Evolutionary conservation across 306 rosid genomes (phyloP).

Genomic region (Vigna trinervia): DNA sequence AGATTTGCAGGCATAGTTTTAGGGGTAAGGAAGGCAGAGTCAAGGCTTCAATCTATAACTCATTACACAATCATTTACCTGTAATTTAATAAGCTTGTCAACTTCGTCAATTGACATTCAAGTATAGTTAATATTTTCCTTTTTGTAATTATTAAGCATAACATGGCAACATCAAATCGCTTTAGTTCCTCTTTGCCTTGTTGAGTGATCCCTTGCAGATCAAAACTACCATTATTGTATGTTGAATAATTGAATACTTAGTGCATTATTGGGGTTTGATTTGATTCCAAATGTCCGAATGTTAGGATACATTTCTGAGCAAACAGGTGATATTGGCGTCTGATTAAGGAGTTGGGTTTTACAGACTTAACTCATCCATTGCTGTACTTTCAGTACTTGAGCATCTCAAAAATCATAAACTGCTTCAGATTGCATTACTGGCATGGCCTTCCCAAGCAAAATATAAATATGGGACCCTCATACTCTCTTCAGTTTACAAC

Average conservation of each 20-base stretch:
- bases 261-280: constrained; percentile 49
- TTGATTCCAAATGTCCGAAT: constrained; percentile 77
- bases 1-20: constrained; percentile 62
- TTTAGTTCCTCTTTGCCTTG: constrained; percentile 29
- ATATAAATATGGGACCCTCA: constrained; percentile 14
- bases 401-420: constrained; percentile 47
- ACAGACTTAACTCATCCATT: constrained; percentile 44
- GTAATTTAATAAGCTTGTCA: constrained; percentile 53
- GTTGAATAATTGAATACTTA: constrained; percentile 42
- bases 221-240: constrained; percentile 44
- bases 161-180: constrained; percentile 39
- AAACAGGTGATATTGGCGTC: constrained; percentile 49
- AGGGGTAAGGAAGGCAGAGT: constrained; percentile 62
- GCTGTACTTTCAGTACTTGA: constrained; percentile 70
- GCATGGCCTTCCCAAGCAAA: constrained; percentile 20
- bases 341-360: constrained; percentile 47
- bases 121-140: constrained; percentile 3
- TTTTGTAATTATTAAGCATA: constrained; percentile 33
- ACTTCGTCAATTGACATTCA: constrained; percentile 49
- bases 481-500: constrained; percentile 23
- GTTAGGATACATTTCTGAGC: constrained; percentile 57
- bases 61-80: constrained; percentile 46
- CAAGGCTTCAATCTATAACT: constrained; percentile 46
- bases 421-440: constrained; percentile 47
- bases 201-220: constrained; percentile 45